Percentiles rank a stretch among this genome's conserved stretches.
Conservation (phyloP, 2,329 filamentous ascomycete genomes). For the Hymenoscyphus scutula region DNA sequence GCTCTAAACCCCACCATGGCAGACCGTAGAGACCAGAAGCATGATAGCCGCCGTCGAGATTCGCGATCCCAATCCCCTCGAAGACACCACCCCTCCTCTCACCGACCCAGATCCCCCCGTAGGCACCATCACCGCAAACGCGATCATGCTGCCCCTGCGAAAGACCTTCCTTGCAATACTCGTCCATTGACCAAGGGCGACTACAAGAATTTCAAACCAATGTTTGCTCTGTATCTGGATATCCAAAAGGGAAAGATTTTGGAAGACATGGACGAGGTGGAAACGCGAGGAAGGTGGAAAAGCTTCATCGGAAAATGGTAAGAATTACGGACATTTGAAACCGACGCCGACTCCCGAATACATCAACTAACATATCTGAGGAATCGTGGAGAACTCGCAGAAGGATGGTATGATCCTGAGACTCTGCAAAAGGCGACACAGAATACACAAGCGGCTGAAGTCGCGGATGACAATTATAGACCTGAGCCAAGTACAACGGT, state of each 20-base stretch:
- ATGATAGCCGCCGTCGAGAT: constrained; percentile 5
- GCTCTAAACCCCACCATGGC: constrained; percentile 3
- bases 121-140: constrained; percentile 38
- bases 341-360: neutral
- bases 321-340: constrained; percentile 26
- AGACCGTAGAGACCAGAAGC: constrained; percentile 1
- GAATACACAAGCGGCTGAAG: constrained; percentile 16
- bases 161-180: constrained; percentile 62
- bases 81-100: constrained; percentile 15
- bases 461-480: constrained; percentile 10
- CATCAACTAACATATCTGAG: constrained; percentile 51
- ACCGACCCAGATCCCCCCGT: constrained; percentile 24
- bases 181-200: constrained; percentile 67
- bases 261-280: constrained; percentile 67
- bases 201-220: constrained; percentile 59
- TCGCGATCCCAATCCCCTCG: constrained; percentile 25
- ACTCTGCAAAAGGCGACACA: constrained; percentile 41
- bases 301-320: constrained; percentile 88
- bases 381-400: constrained; percentile 82
- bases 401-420: constrained; percentile 89
- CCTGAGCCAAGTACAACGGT: constrained; percentile 3
- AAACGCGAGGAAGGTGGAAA: constrained; percentile 84
- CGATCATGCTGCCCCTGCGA: constrained; percentile 20
- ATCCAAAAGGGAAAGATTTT: constrained; percentile 78
- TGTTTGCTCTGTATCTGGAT: constrained; percentile 83